Percentiles rank a stretch among this genome's conserved stretches.
phyloP scores from a whole-genome alignment of 371 early-diverging fungal genomes.

The Mortierella sp. region DNA sequence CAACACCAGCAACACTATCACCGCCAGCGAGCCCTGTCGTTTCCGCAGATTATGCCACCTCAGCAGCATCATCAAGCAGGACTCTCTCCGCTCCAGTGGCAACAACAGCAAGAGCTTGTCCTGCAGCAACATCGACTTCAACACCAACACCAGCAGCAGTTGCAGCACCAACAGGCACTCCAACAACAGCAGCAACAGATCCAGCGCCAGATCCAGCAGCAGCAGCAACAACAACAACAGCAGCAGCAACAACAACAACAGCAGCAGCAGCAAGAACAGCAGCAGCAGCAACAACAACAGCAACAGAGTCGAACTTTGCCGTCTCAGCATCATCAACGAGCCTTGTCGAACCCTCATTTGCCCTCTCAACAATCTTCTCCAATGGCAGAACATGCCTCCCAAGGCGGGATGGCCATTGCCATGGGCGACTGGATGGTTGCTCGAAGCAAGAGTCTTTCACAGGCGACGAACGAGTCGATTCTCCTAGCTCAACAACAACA shows the following conservation, averaged over 20 bases:
- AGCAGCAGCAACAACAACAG: slow-evolving; percentile 16
- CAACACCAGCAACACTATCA: slow-evolving; percentile 17
- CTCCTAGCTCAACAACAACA: not conserved
- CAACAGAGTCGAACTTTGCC: not conserved
- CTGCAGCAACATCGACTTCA: slow-evolving; percentile 1
- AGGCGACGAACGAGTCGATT: not conserved
- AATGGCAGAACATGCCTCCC: not conserved
- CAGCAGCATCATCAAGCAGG: slow-evolving; percentile 4
- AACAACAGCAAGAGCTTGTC: slow-evolving; percentile 1
- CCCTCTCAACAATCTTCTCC: not conserved
- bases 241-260: slow-evolving; percentile 1
- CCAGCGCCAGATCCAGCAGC: slow-evolving; percentile 4
- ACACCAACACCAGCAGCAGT: not conserved
- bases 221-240: slow-evolving; percentile 4
- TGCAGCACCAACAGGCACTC: slow-evolving; percentile 12
- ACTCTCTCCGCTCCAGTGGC: not conserved
- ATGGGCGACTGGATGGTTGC: not conserved
- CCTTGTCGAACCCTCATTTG: not conserved
- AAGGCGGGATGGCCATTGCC: not conserved
- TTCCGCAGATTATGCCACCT: slow-evolving; percentile 16
- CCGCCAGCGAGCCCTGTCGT: slow-evolving; percentile 40
- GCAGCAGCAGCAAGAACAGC: slow-evolving; percentile 3
- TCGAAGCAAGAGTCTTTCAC: not conserved
- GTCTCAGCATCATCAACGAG: not conserved
- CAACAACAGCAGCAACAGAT: slow-evolving; percentile 18